A percentile compares a stretch with the other conserved stretches of the same genome.
Conservation (phyloP, 805 yeast species). For the Ogataea salicorniae region DNA sequence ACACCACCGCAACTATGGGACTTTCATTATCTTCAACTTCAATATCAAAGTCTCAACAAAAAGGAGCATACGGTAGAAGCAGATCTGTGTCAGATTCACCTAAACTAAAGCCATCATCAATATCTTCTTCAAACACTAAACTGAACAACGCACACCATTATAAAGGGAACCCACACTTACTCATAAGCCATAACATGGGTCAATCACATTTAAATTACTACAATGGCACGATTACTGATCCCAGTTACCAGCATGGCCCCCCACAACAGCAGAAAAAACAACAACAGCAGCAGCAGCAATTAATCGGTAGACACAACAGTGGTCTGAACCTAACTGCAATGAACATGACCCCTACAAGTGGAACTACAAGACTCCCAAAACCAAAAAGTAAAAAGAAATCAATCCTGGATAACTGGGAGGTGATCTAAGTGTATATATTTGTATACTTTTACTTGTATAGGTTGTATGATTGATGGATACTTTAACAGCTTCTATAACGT, state of each 20-base stretch:
- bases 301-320: too few relatives aligned
- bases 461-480: too few relatives aligned
- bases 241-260: too few relatives aligned
- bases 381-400: slow-evolving; percentile 1
- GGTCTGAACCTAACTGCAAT: background rate
- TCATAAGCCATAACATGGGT: background rate
- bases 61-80: background rate
- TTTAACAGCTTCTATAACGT: too few relatives aligned
- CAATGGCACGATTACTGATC: too few relatives aligned
- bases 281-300: background rate
- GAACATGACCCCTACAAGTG: background rate
- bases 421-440: slow-evolving; percentile 8
- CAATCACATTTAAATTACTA: too few relatives aligned
- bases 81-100: background rate
- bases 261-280: background rate
- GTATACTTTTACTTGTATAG: background rate
- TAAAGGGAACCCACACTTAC: background rate
- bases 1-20: slow-evolving; percentile 6
- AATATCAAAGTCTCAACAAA: slow-evolving; percentile 13
- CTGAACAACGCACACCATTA: background rate
- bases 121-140: background rate
- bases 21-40: slow-evolving; percentile 9
- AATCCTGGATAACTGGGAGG: slow-evolving; percentile 23
- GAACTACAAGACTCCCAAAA: background rate
- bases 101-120: background rate